These are phyloP conservation scores for Cardamine chenopodiifolia DNA, from an alignment of 345 rosid genomes.

Conservation along the genomic window DNA sequence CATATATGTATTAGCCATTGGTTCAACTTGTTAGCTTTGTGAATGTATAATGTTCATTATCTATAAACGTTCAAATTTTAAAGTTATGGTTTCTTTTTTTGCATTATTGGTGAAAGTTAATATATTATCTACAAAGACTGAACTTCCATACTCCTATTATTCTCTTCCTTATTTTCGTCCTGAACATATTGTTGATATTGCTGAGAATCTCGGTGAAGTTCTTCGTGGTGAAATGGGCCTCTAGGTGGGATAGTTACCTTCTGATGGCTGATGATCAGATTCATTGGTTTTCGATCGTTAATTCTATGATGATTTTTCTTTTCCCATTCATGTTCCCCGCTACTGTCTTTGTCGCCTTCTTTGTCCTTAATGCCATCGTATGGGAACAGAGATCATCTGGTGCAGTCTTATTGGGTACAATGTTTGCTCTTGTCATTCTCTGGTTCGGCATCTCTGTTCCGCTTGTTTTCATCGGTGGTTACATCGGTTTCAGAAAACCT, in stretches of 20 bases:
- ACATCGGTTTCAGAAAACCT: neutral
- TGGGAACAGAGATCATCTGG: neutral
- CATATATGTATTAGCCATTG: neutral
- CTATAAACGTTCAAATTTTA: neutral
- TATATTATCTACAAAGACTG: constrained; percentile 87
- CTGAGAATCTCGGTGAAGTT: constrained; percentile 96
- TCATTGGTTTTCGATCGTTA: constrained; percentile 93
- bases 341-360: neutral
- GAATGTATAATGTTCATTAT: neutral
- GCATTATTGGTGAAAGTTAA: constrained; percentile 87
- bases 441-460: neutral
- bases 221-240: constrained; percentile 97
- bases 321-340: constrained; percentile 51
- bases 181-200: constrained; percentile 63
- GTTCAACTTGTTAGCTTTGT: neutral
- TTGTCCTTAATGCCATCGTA: neutral
- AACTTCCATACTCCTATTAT: constrained; percentile 86
- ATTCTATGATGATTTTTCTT: constrained; percentile 87
- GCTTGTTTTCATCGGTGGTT: neutral
- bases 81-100: constrained; percentile 19
- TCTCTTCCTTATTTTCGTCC: constrained; percentile 77
- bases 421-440: neutral
- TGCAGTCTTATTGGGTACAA: neutral
- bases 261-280: constrained; percentile 94
- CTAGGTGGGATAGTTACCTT: constrained; percentile 94